Evolutionary conservation across 768 basidiomycete species (phyloP), one percentile per base, ranked within the genome.

Genomic region (Lyophyllum semitale): DNA sequence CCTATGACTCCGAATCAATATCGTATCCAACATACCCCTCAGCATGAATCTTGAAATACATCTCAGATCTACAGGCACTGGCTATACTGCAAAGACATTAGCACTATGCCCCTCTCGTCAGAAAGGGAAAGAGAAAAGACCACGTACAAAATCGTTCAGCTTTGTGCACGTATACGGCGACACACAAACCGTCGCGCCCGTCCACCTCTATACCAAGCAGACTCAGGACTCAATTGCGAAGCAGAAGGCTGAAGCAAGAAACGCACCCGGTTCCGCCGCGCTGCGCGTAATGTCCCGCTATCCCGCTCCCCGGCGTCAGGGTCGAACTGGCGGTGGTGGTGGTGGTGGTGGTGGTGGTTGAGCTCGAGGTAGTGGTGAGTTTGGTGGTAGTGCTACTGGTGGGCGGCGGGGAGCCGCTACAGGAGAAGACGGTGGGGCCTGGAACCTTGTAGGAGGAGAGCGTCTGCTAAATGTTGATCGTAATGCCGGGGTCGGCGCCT

Each of bases 401-500:
- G 1, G 38, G 61, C 22, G 32, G 37, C 13, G 38, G 26, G 51
- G 57, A 50, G 20, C 68, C 71, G 33, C 58, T 61, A 65, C 76
- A 78, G 54, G 64, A 71, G 62, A 77, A 77, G 0, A 76, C 73
- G 2, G 70, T 32, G 11, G 77, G 74, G 20, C 77, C 76, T 73
- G 77, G 77, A 43, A 78, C 68, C 4, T 70, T 73, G 67, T 79
- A 78, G 45, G 64, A 66, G 12, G 66, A 63, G n/a, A 77, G 63
- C 15, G 63, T 56, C 29, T 62, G 65, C 63, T 79, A 80, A 56
- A 80, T 74, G 66, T 80, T 77, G 61, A 75, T 63, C 7, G 68
- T 73, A 59, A 82, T 77, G 18, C 78, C 79, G 22, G 79, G 79
- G 63, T 79, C 77, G 30, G 70, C 66, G 22, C 73, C 73, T 73